Evolutionary conservation across 2,329 filamentous ascomycete genomes (phyloP).

Genomic region (Aureobasidium sp.): DNA sequence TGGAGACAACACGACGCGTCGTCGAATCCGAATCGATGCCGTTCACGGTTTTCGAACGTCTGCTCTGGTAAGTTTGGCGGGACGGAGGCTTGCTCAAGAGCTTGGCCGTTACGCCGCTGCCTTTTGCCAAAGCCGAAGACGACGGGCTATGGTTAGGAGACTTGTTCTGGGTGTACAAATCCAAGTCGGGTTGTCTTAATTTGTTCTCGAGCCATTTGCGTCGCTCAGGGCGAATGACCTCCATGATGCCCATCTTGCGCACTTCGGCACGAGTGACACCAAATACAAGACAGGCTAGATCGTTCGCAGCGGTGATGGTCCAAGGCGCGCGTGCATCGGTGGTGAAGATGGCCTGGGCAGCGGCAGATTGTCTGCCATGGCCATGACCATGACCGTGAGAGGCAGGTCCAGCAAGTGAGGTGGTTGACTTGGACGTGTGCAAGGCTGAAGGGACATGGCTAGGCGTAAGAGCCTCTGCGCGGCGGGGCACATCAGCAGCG

Average conservation of each 20-base stretch:
- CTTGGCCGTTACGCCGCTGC: conserved; percentile 80
- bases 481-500: conserved; percentile 39
- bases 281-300: conserved; percentile 94
- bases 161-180: conserved; percentile 26
- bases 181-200: conserved; percentile 56
- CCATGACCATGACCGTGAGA: conserved; percentile 54
- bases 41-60: conserved; percentile 60
- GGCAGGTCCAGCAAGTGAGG: conserved; percentile 22
- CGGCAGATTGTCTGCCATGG: conserved; percentile 82
- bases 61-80: conserved; percentile 44
- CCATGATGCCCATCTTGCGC: conserved; percentile 86
- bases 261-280: conserved; percentile 97
- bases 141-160: conserved; percentile 21
- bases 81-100: conserved; percentile 75
- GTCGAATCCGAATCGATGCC: conserved; percentile 44
- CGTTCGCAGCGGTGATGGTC: conserved; percentile 94
- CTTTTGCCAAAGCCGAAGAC: conserved; percentile 47
- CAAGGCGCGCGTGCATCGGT: conserved; percentile 86
- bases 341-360: conserved; percentile 93
- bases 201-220: conserved; percentile 85
- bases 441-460: conserved; percentile 24
- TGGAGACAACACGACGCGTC: conserved; percentile 49
- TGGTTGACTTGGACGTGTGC: conserved; percentile 29
- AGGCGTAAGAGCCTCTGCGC: conserved; percentile 20
- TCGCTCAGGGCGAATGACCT: conserved; percentile 86